Evolutionary conservation across 2,329 filamentous ascomycete species (phyloP).

Genomic region (Cadophora sp.): DNA sequence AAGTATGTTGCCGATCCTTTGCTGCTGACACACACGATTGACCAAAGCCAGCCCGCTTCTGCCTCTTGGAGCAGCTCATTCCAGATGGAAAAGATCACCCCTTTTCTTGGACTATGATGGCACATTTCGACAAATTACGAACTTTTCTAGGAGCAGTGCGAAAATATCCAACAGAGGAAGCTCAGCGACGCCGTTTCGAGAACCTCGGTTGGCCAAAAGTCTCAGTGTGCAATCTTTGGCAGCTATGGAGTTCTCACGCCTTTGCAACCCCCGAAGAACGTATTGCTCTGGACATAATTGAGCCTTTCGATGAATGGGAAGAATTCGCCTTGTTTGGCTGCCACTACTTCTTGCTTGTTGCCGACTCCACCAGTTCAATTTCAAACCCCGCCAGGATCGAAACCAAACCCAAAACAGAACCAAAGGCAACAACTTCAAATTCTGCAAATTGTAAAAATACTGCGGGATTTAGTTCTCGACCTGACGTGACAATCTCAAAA

Average conservation of each 20-base stretch:
- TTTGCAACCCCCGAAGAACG: constrained; percentile 70
- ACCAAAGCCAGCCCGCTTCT: constrained; percentile 73
- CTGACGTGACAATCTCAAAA: constrained; percentile 45
- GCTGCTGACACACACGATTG: neutral
- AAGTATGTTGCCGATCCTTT: constrained; percentile 54
- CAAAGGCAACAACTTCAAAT: neutral
- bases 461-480: neutral
- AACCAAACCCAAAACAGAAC: neutral
- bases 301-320: constrained; percentile 96
- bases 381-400: neutral
- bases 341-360: constrained; percentile 83
- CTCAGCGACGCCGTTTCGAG: constrained; percentile 73
- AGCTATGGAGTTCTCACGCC: constrained; percentile 74
- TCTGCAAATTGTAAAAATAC: neutral
- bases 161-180: constrained; percentile 69
- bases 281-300: constrained; percentile 68
- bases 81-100: constrained; percentile 80
- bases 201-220: constrained; percentile 71
- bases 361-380: constrained; percentile 44
- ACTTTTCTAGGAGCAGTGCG: constrained; percentile 79
- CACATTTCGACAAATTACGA: constrained; percentile 81
- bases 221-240: constrained; percentile 76
- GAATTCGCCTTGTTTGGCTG: constrained; percentile 85
- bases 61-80: constrained; percentile 84
- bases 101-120: constrained; percentile 86